phyloP scores from a whole-genome alignment of 1,284 basidiomycete species.

The Ceratobasidium papillatum region DNA sequence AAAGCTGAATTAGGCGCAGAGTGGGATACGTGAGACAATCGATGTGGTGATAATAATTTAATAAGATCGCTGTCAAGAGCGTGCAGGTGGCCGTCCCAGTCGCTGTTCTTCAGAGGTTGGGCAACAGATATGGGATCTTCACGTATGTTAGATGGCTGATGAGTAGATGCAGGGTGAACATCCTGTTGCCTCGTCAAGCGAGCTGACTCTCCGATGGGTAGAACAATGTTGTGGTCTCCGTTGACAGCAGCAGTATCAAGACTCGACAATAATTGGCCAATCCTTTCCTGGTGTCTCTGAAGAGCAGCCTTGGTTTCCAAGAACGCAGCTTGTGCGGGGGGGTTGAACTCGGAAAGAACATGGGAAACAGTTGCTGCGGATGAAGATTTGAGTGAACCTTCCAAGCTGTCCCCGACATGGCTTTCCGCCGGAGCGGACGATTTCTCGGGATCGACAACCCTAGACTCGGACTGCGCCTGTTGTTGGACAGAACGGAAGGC shows the following conservation, averaged over 20 bases:
- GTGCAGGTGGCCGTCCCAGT: background rate
- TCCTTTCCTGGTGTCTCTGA: background rate
- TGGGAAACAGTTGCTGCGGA: background rate
- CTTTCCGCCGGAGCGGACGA: too few relatives aligned
- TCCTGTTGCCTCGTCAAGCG: background rate
- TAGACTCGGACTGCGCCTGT: background rate
- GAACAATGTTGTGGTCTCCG: background rate
- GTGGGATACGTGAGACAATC: background rate
- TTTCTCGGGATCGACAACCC: too few relatives aligned
- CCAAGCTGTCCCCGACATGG: too few relatives aligned
- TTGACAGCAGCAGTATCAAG: background rate
- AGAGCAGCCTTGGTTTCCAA: background rate
- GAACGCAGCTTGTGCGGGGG: background rate
- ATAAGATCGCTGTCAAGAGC: background rate
- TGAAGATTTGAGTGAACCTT: too few relatives aligned
- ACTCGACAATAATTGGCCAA: background rate
- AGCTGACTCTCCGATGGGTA: background rate
- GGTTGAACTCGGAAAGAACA: background rate
- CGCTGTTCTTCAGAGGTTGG: background rate
- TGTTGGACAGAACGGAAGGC: background rate
- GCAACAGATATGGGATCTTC: background rate
- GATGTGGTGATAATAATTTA: slow-evolving; percentile 10
- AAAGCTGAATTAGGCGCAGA: background rate
- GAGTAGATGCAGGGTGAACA: background rate
- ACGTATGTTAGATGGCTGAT: background rate